These are phyloP conservation scores for Cymodocea nodosa DNA, from an alignment of 116 monocot species.

Conservation along the genomic window DNA sequence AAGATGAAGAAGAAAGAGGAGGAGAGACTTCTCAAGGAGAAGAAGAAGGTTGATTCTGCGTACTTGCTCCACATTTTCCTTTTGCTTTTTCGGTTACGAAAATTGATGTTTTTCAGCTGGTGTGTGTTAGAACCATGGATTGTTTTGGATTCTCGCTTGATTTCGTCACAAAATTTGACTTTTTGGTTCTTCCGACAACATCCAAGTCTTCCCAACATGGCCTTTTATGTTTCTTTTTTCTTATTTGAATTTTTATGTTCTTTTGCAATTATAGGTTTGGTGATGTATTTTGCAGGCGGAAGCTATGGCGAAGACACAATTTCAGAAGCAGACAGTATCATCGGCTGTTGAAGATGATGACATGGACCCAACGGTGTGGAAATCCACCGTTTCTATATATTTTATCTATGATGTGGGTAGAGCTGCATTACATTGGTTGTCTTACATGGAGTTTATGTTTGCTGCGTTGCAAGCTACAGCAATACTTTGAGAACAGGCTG, in stretches of 20 bases:
- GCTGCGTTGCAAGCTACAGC: conserved; percentile 23
- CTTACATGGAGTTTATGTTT: not conserved
- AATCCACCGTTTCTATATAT: not conserved
- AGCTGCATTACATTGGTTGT: not conserved
- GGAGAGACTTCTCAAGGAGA: conserved; percentile 67
- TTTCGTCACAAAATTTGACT: not conserved
- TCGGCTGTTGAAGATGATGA: conserved; percentile 65
- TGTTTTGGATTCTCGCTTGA: not conserved
- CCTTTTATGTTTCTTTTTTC: no score
- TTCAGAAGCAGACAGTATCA: conserved; percentile 23
- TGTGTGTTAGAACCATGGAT: not conserved
- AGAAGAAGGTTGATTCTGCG: conserved; percentile 31
- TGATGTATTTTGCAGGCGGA: conserved; percentile 28
- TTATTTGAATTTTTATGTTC: not conserved
- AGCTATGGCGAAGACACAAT: conserved; percentile 11
- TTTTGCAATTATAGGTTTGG: not conserved
- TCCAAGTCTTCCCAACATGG: no score
- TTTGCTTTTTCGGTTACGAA: no score
- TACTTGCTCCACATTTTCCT: not conserved
- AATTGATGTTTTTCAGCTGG: no score
- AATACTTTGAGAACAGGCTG: conserved; percentile 87
- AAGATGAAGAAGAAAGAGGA: conserved; percentile 84
- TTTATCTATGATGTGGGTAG: not conserved
- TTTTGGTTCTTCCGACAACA: not conserved
- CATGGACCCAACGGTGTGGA: conserved; percentile 79